These are phyloP conservation scores for Orbilia brochopaga DNA, from an alignment of 2,329 filamentous ascomycete genomes.

Conservation along the genomic window DNA sequence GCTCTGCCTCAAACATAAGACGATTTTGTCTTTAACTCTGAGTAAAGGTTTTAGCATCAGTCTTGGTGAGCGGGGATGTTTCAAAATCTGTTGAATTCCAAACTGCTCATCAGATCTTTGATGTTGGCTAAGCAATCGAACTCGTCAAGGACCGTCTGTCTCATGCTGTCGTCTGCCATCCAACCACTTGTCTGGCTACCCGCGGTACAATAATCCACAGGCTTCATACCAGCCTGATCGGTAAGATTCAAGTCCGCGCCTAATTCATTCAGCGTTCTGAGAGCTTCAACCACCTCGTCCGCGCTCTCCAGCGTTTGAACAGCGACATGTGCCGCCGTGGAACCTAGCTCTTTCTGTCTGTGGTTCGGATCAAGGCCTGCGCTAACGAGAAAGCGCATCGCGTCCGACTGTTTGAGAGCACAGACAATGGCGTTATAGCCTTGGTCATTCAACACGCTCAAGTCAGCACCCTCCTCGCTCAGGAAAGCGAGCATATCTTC, in stretches of 20 bases:
- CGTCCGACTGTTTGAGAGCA: constrained; percentile 2
- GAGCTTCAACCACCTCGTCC: not conserved
- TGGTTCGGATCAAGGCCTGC: constrained; percentile 20
- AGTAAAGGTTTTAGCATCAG: no score
- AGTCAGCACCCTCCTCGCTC: constrained; percentile 6
- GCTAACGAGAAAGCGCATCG: not conserved
- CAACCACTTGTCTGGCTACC: not conserved
- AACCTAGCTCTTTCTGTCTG: not conserved
- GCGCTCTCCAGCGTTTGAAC: not conserved
- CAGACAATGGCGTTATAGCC: constrained; percentile 21
- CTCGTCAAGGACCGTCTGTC: not conserved
- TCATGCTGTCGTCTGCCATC: not conserved
- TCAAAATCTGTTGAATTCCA: no score
- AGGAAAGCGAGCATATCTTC: constrained; percentile 20
- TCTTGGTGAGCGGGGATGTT: no score
- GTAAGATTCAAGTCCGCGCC: constrained; percentile 19
- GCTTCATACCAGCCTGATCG: constrained; percentile 1
- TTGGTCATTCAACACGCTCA: not conserved
- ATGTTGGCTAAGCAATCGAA: not conserved
- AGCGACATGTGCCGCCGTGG: constrained; percentile 15
- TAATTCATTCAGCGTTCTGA: not conserved
- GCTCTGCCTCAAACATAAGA: no score
- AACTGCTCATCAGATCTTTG: not conserved
- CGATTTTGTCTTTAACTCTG: no score
- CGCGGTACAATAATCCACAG: constrained; percentile 1